Evolutionary conservation across 169 alveolate genomes (phyloP).

Genomic region (Cryptosporidium meleagridis): DNA sequence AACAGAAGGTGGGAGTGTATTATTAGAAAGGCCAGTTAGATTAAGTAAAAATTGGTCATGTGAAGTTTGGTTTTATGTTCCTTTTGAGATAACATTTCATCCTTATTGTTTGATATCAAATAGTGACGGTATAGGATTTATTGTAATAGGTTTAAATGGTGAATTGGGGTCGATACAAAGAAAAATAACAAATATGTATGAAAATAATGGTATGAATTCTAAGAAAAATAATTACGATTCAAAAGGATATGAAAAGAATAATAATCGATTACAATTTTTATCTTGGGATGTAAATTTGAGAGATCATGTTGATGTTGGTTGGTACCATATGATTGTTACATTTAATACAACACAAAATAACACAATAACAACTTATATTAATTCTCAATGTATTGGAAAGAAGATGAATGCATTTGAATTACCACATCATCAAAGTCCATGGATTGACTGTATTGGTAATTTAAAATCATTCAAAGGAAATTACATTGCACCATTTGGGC

Average conservation of each 20-base stretch:
- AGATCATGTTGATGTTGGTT: slow-evolving; percentile 32
- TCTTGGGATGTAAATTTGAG: slow-evolving; percentile 66
- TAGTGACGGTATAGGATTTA: slow-evolving; percentile 52
- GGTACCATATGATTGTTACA: slow-evolving; percentile 65
- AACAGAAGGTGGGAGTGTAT: slow-evolving; percentile 65
- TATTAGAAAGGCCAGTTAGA: slow-evolving; percentile 47
- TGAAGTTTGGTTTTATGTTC: slow-evolving; percentile 69
- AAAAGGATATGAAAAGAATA: neutral
- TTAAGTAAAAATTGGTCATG: slow-evolving; percentile 70
- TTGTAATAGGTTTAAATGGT: slow-evolving; percentile 69
- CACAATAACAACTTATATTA: slow-evolving; percentile 52
- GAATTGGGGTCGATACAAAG: slow-evolving; percentile 71
- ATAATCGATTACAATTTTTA: slow-evolving; percentile 26
- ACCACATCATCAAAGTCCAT: slow-evolving; percentile 74
- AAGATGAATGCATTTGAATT: slow-evolving; percentile 35
- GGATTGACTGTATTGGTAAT: slow-evolving; percentile 74
- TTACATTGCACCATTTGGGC: slow-evolving; percentile 72
- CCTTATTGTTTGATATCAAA: slow-evolving; percentile 73
- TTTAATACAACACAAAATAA: slow-evolving; percentile 62
- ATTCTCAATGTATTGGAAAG: slow-evolving; percentile 72
- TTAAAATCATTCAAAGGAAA: slow-evolving; percentile 52
- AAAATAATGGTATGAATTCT: neutral
- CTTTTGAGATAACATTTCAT: slow-evolving; percentile 69
- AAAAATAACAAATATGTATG: neutral
- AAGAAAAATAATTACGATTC: slow-evolving; percentile 13